Base-by-base conservation (phyloP, 139 green algal genomes). In the Zygnema circumcarinatum region DNA sequence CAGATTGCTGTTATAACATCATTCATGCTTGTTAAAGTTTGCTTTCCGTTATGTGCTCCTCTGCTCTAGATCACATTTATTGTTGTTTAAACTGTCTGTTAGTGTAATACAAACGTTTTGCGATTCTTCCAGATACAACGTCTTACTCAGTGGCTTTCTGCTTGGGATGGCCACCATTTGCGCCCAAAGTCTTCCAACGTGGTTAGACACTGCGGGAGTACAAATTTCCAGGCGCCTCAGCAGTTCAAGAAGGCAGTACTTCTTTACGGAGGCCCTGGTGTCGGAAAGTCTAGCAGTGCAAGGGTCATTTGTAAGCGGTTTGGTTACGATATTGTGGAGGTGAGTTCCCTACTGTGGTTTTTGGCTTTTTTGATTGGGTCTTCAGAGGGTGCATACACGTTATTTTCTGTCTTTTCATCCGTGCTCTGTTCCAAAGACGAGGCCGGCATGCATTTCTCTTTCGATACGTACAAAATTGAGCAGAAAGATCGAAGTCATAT, bases 211-310 rank as follows among this genome's bases (percentile, higher is more conserved):
- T 3, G 7, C 11, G 76, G 76, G 7, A 25, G 7, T 39, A 16
- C 7, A 42, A 81, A 7, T 38, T 16, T 11, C 40, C 72, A 84
- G 76, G 76, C 16, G 3, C 33, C 38, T 82, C 7, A 84, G 7
- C 35, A 81, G 72, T 11, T 40, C 7, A 84, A 29, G 47, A 98
- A 98, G 93, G 96, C 96, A 1, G 92, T 98, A 78, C 92, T 99
- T 88, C 89, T 99, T 1, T 94, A 80, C 31, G 97, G 97, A 3
- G 91, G 95, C 22, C 97, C 97, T 1, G 97, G 97, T 78, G 95
- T 98, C n/a, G 96, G 96, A 83, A 99, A 99, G 88, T 98, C 92
- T 67, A 96, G 89, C 78, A 87, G 93, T 1, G 95, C 96, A 7
- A 92, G 92, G 41, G 95, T 98, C 79, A 92, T 98, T 1, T 88